These are phyloP conservation scores for Holtermannia corniformis DNA, from an alignment of 768 basidiomycete genomes.

Conservation along the genomic window DNA sequence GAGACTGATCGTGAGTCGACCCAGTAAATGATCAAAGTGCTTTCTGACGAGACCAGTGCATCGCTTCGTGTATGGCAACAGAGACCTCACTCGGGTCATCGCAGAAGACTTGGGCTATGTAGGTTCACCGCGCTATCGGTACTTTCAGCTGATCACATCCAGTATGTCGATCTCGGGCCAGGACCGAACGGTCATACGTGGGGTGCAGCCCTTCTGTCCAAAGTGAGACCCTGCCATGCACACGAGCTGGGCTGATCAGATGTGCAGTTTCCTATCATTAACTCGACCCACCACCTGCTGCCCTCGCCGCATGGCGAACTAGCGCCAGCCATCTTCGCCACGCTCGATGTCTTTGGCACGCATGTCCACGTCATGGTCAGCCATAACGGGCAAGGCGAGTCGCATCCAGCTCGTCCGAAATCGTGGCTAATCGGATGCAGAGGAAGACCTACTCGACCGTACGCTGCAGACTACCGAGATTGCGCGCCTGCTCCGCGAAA, in stretches of 20 bases:
- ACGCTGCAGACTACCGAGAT: slow-evolving; percentile 74
- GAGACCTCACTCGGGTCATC: slow-evolving; percentile 73
- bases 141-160: neutral
- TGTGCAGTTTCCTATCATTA: slow-evolving; percentile 71
- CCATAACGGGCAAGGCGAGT: slow-evolving; percentile 79
- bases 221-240: slow-evolving; percentile 45
- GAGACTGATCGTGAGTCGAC: slow-evolving; percentile 70
- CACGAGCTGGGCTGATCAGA: neutral
- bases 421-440: slow-evolving; percentile 41
- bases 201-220: slow-evolving; percentile 73
- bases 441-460: slow-evolving; percentile 80
- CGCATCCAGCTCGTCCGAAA: neutral
- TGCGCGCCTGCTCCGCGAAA: slow-evolving; percentile 63
- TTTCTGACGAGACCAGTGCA: slow-evolving; percentile 33
- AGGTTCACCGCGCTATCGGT: slow-evolving; percentile 34
- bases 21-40: neutral
- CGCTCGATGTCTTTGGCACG: slow-evolving; percentile 68
- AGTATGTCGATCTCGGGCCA: slow-evolving; percentile 84
- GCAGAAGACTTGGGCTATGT: slow-evolving; percentile 75
- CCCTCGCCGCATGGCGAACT: slow-evolving; percentile 71
- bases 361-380: slow-evolving; percentile 73
- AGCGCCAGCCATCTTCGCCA: slow-evolving; percentile 79
- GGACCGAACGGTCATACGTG: slow-evolving; percentile 82
- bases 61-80: slow-evolving; percentile 68
- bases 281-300: slow-evolving; percentile 72